Evolutionary conservation across 2,329 filamentous ascomycete species (phyloP).

Genomic region (Arthrobotrys iridis): DNA sequence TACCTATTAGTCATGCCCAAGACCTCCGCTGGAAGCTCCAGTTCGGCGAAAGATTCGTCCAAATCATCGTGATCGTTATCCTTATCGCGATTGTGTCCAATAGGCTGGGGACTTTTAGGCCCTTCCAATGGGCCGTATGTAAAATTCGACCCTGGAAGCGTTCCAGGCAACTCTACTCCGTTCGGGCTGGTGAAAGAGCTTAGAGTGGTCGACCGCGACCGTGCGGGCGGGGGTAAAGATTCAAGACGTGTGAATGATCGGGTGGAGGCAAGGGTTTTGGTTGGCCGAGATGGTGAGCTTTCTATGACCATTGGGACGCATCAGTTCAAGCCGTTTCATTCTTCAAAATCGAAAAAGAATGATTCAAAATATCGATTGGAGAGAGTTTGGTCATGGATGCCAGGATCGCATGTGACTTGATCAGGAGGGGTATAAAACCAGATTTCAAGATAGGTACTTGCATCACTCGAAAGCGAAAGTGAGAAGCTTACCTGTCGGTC

Average conservation of each 20-base stretch:
- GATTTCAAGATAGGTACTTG: too few species aligned
- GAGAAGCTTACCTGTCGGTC: conserved; percentile 29
- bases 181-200: conserved; percentile 55
- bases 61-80: conserved; percentile 28
- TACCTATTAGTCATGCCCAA: conserved; percentile 89
- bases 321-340: neutral
- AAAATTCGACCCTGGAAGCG: conserved; percentile 24
- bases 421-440: conserved; percentile 61
- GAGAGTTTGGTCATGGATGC: conserved; percentile 62
- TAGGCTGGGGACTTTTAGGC: neutral
- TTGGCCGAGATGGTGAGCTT: conserved; percentile 56
- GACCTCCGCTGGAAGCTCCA: conserved; percentile 93
- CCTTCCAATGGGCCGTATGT: conserved; percentile 47
- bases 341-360: neutral
- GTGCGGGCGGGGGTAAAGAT: conserved; percentile 45
- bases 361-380: neutral
- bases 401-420: conserved; percentile 64
- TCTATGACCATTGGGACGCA: conserved; percentile 13
- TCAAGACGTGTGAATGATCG: conserved; percentile 67
- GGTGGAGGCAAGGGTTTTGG: conserved; percentile 62
- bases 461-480: neutral
- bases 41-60: conserved; percentile 66
- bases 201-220: conserved; percentile 50
- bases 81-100: neutral
- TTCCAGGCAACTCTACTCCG: conserved; percentile 25